phyloP scores from a whole-genome alignment of 176 grass and related monocot species.

The Rhynchospora pubera region DNA sequence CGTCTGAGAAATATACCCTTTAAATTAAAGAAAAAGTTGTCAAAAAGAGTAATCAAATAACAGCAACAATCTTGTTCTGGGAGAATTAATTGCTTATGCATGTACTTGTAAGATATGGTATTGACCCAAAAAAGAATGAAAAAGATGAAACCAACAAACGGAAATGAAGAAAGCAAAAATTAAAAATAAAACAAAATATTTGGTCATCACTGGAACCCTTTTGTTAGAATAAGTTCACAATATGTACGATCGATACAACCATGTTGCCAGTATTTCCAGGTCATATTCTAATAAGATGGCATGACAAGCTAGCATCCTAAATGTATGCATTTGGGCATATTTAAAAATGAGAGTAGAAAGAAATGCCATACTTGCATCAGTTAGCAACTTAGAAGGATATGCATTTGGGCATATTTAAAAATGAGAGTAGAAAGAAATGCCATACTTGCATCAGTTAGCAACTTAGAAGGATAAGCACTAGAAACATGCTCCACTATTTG shows the following conservation, averaged over 20 bases:
- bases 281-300: neutral
- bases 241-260: neutral
- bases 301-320: neutral
- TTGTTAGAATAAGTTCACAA: neutral
- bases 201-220: neutral
- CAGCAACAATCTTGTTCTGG: neutral
- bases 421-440: neutral
- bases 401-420: slow-evolving; percentile 14
- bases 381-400: slow-evolving; percentile 71
- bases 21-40: neutral
- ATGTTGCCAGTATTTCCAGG: neutral
- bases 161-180: neutral
- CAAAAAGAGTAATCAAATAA: neutral
- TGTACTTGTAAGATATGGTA: neutral
- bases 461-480: slow-evolving; percentile 68
- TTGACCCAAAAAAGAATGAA: neutral
- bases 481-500: slow-evolving; percentile 73
- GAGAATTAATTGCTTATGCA: neutral
- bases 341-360: neutral
- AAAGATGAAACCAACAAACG: neutral
- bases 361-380: slow-evolving; percentile 63
- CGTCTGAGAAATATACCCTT: slow-evolving; percentile 71
- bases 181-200: neutral
- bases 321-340: neutral
- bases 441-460: slow-evolving; percentile 84